phyloP scores from a whole-genome alignment of 192 early-diverging fungal species.

The Coemansia sp. region DNA sequence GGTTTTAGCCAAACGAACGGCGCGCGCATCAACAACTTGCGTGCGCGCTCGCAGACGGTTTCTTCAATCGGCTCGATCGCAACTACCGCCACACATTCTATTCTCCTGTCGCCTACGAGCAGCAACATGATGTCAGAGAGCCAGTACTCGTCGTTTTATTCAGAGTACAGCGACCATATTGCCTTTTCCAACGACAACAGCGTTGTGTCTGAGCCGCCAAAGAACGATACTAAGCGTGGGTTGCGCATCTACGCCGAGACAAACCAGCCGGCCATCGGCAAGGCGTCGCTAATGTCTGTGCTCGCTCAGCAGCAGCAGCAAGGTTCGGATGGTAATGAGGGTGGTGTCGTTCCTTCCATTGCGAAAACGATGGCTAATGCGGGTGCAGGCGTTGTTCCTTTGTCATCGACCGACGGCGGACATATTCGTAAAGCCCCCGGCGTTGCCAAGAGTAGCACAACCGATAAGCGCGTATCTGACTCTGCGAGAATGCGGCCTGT shows the following conservation, averaged over 20 bases:
- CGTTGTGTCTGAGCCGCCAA: slow-evolving; percentile 9
- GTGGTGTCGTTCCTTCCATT: neutral
- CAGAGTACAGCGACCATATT: neutral
- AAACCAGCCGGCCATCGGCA: slow-evolving; percentile 25
- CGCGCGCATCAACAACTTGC: slow-evolving; percentile 7
- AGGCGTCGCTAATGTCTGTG: slow-evolving; percentile 24
- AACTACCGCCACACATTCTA: slow-evolving; percentile 20
- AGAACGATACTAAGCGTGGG: neutral
- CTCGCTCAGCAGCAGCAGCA: slow-evolving; percentile 23
- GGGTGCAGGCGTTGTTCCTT: neutral
- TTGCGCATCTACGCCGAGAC: slow-evolving; percentile 25
- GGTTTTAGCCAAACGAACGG: neutral
- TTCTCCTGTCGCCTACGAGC: slow-evolving; percentile 21
- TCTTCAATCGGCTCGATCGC: slow-evolving; percentile 21
- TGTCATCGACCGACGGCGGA: neutral
- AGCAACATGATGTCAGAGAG: slow-evolving; percentile 9
- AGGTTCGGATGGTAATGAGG: neutral
- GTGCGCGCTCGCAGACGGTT: slow-evolving; percentile 18
- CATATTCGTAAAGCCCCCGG: slow-evolving; percentile 31
- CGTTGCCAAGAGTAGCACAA: neutral
- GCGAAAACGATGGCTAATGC: slow-evolving; percentile 1
- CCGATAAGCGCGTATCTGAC: slow-evolving; percentile 22
- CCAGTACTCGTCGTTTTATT: slow-evolving; percentile 5
- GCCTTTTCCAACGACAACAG: slow-evolving; percentile 19
- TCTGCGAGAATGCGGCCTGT: neutral